phyloP scores from a whole-genome alignment of 2,329 filamentous ascomycete species.

The Cryphonectria radicalis region DNA sequence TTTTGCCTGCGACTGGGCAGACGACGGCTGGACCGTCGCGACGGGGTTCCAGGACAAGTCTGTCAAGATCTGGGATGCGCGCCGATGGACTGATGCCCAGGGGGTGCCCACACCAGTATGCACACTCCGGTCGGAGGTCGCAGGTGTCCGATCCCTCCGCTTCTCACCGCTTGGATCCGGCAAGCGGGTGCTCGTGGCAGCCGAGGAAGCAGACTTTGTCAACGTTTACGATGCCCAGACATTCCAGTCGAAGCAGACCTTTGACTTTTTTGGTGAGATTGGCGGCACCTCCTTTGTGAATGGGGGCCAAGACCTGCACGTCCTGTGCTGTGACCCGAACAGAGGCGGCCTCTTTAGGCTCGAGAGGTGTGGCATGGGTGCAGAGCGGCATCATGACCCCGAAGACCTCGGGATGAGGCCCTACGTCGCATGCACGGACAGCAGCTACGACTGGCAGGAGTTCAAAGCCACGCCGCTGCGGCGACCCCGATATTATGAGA shows the following conservation, averaged over 20 bases:
- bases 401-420: constrained; percentile 18
- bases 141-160: constrained; percentile 68
- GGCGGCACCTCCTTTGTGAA: constrained; percentile 70
- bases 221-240: constrained; percentile 71
- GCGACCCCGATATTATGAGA: constrained; percentile 24
- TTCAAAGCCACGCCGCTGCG: constrained; percentile 30
- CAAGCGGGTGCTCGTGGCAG: constrained; percentile 68
- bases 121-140: constrained; percentile 67
- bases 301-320: constrained; percentile 68
- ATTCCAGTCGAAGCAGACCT: constrained; percentile 67
- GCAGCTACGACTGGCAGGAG: constrained; percentile 35
- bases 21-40: constrained; percentile 75
- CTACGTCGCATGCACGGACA: constrained; percentile 23
- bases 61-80: constrained; percentile 77
- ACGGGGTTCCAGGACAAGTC: constrained; percentile 77
- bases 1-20: constrained; percentile 80
- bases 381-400: constrained; percentile 39
- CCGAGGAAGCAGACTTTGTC: constrained; percentile 76
- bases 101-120: constrained; percentile 53
- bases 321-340: constrained; percentile 67
- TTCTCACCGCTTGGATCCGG: constrained; percentile 76
- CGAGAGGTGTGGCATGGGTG: constrained; percentile 51
- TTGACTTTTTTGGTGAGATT: constrained; percentile 78
- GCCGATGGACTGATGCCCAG: constrained; percentile 64
- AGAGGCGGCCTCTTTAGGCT: constrained; percentile 71